A percentile compares a stretch with the other conserved stretches of the same genome.
Evolutionary conservation across 1,284 basidiomycete genomes (phyloP).

Genomic region (Trichosporon asahii): DNA sequence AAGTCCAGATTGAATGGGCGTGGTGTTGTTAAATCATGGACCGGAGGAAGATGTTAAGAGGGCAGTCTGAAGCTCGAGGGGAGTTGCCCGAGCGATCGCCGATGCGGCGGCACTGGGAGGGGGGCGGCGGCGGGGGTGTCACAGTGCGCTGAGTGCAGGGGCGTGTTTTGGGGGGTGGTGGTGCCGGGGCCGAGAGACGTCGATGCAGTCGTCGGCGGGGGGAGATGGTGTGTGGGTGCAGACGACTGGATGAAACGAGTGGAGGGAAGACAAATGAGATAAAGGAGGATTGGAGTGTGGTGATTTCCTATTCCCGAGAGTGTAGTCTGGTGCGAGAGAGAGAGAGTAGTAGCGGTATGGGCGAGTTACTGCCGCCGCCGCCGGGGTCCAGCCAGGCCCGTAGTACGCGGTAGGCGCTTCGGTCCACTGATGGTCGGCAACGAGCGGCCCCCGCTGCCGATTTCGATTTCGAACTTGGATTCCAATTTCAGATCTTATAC

Average conservation of each 20-base stretch:
- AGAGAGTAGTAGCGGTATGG: not conserved
- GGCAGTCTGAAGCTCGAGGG: not conserved
- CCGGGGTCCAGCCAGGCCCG: not conserved
- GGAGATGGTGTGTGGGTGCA: not conserved
- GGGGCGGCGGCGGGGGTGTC: not conserved
- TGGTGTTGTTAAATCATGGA: not conserved
- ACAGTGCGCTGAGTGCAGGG: not conserved
- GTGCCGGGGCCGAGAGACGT: not conserved
- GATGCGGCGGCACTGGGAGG: not conserved
- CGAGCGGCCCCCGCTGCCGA: not conserved
- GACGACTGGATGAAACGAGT: not conserved
- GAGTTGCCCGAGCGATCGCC: conserved; percentile 6
- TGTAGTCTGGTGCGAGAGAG: not conserved
- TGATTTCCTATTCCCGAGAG: not conserved
- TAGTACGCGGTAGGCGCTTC: no score
- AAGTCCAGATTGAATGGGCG: not conserved
- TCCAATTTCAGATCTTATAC: no score
- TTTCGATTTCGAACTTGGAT: no score
- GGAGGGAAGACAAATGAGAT: not conserved
- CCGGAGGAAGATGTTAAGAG: not conserved
- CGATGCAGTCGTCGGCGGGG: not conserved
- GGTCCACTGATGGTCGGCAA: not conserved
- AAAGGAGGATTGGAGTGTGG: not conserved
- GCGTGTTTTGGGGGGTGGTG: not conserved
- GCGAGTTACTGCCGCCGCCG: conserved; percentile 5